A percentile compares a stretch with the other conserved stretches of the same genome.
These are phyloP conservation scores for Gossypium stocksii DNA, from an alignment of 345 rosid genomes.

Conservation along the genomic window DNA sequence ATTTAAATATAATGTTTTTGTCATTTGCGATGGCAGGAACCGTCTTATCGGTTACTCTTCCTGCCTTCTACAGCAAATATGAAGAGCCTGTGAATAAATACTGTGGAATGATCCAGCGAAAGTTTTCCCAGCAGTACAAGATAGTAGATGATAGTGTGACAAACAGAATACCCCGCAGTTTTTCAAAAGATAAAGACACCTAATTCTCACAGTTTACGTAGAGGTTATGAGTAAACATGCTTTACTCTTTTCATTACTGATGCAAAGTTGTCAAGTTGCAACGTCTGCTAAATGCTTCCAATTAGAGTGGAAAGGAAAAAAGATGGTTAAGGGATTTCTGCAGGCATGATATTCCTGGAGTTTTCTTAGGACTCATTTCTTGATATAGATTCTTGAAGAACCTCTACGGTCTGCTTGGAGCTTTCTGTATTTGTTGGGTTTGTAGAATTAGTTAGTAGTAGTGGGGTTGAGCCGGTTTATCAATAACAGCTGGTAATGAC, in stretches of 20 bases:
- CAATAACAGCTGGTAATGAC: background rate
- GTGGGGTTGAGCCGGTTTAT: background rate
- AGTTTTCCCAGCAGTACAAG: conserved; percentile 64
- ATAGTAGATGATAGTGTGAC: conserved; percentile 70
- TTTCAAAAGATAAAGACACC: conserved; percentile 60
- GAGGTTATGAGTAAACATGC: background rate
- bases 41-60: conserved; percentile 66
- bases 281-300: background rate
- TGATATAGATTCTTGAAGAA: background rate
- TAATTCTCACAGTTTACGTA: conserved; percentile 22
- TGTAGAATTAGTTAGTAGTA: background rate
- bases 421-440: background rate
- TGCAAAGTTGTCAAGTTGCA: background rate
- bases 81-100: conserved; percentile 62
- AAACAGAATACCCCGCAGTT: conserved; percentile 59
- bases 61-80: conserved; percentile 70
- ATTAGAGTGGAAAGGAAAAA: background rate
- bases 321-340: background rate
- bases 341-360: too few relatives aligned
- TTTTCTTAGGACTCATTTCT: background rate
- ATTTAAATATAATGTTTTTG: conserved; percentile 12
- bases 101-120: conserved; percentile 61
- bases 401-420: background rate
- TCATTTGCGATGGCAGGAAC: conserved; percentile 49
- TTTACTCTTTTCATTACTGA: background rate